These are phyloP conservation scores for Brassica juncea DNA, from an alignment of 345 rosid genomes.

Conservation along the genomic window DNA sequence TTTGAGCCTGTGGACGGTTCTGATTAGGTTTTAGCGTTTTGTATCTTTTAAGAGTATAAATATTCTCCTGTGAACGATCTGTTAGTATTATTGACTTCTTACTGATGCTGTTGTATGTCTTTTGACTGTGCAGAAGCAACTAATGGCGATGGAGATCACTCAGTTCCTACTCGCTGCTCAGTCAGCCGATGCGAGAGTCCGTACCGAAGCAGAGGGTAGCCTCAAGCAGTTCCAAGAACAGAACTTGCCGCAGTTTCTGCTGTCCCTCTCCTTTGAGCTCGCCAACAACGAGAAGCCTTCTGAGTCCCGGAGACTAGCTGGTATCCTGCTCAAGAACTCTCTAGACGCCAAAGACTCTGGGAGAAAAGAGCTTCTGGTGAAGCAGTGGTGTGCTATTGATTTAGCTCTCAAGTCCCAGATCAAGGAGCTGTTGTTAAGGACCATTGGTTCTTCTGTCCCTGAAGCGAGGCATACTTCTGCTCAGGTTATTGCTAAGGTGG, in stretches of 20 bases:
- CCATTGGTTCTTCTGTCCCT: constrained; percentile 61
- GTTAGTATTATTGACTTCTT: background rate
- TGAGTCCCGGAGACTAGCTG: constrained; percentile 85
- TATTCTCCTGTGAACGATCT: background rate
- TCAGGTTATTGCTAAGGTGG: constrained; percentile 90
- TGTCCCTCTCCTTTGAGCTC: constrained; percentile 82
- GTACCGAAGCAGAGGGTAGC: constrained; percentile 75
- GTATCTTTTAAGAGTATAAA: no score
- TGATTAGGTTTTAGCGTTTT: no score
- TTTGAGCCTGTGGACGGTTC: background rate
- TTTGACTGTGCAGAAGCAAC: constrained; percentile 36
- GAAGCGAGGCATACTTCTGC: constrained; percentile 91
- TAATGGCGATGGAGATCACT: constrained; percentile 93
- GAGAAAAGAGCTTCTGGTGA: constrained; percentile 66
- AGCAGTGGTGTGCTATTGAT: constrained; percentile 75
- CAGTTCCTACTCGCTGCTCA: constrained; percentile 80
- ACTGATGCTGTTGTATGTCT: background rate
- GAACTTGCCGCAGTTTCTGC: constrained; percentile 66
- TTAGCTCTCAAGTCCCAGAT: constrained; percentile 70
- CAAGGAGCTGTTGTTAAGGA: constrained; percentile 68
- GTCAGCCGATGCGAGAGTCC: constrained; percentile 66
- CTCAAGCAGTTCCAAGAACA: constrained; percentile 83
- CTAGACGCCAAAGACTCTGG: constrained; percentile 79
- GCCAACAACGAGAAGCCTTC: constrained; percentile 73
- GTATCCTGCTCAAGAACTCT: constrained; percentile 89